A percentile compares a stretch with the other conserved stretches of the same genome.
phyloP scores from a whole-genome alignment of 768 basidiomycete genomes.

The Phlegmacium glaucopus region DNA sequence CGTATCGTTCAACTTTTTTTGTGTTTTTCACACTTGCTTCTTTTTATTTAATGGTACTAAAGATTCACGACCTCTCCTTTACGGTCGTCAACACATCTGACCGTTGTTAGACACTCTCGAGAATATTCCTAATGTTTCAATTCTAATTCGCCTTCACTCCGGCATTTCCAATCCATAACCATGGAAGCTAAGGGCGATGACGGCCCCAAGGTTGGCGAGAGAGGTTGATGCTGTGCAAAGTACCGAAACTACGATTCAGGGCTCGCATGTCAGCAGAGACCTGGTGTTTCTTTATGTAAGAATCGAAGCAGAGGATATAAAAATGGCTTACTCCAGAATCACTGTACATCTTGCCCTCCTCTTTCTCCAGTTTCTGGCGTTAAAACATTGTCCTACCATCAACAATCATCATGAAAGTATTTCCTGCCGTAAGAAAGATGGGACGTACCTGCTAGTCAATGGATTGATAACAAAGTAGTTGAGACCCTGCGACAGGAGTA shows the following conservation, averaged over 20 bases:
- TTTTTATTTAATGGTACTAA: slow-evolving; percentile 9
- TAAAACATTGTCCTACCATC: slow-evolving; percentile 65
- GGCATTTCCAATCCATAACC: slow-evolving; percentile 66
- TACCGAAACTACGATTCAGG: slow-evolving; percentile 62
- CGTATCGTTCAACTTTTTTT: slow-evolving; percentile 5
- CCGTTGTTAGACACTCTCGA: not conserved
- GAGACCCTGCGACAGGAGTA: slow-evolving; percentile 45
- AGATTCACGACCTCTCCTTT: slow-evolving; percentile 2
- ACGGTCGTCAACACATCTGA: no score
- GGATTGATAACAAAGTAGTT: slow-evolving; percentile 76
- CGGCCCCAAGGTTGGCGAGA: slow-evolving; percentile 57
- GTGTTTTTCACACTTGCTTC: slow-evolving; percentile 11
- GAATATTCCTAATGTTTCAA: not conserved
- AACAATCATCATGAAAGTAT: not conserved
- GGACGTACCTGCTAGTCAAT: slow-evolving; percentile 58
- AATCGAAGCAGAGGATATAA: not conserved
- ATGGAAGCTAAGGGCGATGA: slow-evolving; percentile 62
- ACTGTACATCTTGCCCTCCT: slow-evolving; percentile 64
- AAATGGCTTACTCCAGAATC: slow-evolving; percentile 53
- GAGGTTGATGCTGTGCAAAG: slow-evolving; percentile 69
- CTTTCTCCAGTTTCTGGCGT: slow-evolving; percentile 70
- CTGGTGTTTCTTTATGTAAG: slow-evolving; percentile 29
- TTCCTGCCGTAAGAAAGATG: not conserved
- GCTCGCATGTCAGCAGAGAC: slow-evolving; percentile 68
- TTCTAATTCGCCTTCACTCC: slow-evolving; percentile 43